A percentile compares a stretch with the other conserved stretches of the same genome.
Conservation (phyloP, 2,329 filamentous ascomycete genomes). For the Zelopaecilomyces penicillatus region DNA sequence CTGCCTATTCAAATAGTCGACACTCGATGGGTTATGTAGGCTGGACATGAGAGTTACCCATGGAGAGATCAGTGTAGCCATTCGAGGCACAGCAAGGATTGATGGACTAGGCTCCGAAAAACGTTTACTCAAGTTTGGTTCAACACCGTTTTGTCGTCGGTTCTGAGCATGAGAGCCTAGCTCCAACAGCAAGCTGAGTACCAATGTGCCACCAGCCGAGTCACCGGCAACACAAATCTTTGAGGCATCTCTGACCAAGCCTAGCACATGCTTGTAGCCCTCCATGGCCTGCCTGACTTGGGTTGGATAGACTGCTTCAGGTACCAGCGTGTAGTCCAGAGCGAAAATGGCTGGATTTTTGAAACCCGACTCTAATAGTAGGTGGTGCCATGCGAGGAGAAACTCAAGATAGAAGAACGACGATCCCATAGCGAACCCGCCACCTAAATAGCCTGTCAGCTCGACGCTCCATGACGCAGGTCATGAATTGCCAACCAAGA, state of each 20-base stretch:
- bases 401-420: constrained; percentile 81
- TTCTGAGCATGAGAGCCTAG: constrained; percentile 35
- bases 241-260: constrained; percentile 46
- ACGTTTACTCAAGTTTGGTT: constrained; percentile 8
- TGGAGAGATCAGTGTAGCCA: constrained; percentile 69
- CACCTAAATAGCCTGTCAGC: constrained; percentile 38
- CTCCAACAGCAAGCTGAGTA: constrained; percentile 64
- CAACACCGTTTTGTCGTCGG: constrained; percentile 12
- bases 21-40: constrained; percentile 58
- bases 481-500: background rate
- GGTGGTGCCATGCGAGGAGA: constrained; percentile 59
- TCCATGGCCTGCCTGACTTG: constrained; percentile 63
- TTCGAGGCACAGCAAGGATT: constrained; percentile 25
- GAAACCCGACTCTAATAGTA: constrained; percentile 58
- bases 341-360: constrained; percentile 70
- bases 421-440: constrained; percentile 78
- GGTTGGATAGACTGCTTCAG: constrained; percentile 62
- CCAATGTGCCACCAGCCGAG: constrained; percentile 68
- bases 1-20: constrained; percentile 64
- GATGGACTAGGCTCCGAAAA: constrained; percentile 11
- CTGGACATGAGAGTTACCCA: constrained; percentile 68
- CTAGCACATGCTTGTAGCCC: constrained; percentile 63
- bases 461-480: too few species aligned
- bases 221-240: constrained; percentile 68
- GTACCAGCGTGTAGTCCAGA: constrained; percentile 73